Conservation (phyloP, 805 yeast species). For the Candida coquimbonensis region DNA sequence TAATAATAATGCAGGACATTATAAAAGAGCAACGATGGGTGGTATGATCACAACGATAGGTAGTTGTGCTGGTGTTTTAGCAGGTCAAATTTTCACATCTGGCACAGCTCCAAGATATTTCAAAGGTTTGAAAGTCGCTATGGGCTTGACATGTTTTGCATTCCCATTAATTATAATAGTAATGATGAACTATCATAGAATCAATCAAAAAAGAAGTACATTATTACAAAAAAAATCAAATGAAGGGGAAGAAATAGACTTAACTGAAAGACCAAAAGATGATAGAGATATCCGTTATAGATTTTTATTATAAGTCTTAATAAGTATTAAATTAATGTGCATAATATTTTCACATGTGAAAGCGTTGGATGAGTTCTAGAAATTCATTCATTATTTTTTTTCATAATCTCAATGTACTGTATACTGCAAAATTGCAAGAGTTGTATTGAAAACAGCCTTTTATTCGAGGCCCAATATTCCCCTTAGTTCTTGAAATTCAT, state of each 20-base stretch:
- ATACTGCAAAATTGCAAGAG: no score
- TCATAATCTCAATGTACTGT: no score
- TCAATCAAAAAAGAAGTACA: slow-evolving; percentile 13
- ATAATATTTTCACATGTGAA: no score
- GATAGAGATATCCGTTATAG: slow-evolving; percentile 18
- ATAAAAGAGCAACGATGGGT: slow-evolving; percentile 32
- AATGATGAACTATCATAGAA: slow-evolving; percentile 15
- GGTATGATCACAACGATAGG: slow-evolving; percentile 32
- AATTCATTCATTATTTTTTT: no score
- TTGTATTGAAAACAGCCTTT: no score
- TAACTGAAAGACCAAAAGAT: slow-evolving; percentile 16
- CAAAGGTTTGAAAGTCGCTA: slow-evolving; percentile 24
- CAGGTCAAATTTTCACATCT: slow-evolving; percentile 30
- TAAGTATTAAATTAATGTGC: no score
- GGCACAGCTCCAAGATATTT: slow-evolving; percentile 34
- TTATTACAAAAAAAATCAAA: slow-evolving; percentile 7
- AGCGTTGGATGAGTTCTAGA: no score
- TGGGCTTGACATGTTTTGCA: slow-evolving; percentile 18
- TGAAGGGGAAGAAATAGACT: slow-evolving; percentile 7
- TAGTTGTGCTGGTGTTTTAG: slow-evolving; percentile 30
- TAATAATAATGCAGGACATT: slow-evolving; percentile 33
- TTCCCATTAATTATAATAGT: slow-evolving; percentile 13
- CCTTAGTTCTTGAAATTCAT: no score
- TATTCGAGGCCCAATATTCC: no score
- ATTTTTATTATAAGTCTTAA: slow-evolving; percentile 4